These are phyloP conservation scores for Globisporangium paddicum DNA, from an alignment of 352 stramenopile genomes.

Conservation along the genomic window DNA sequence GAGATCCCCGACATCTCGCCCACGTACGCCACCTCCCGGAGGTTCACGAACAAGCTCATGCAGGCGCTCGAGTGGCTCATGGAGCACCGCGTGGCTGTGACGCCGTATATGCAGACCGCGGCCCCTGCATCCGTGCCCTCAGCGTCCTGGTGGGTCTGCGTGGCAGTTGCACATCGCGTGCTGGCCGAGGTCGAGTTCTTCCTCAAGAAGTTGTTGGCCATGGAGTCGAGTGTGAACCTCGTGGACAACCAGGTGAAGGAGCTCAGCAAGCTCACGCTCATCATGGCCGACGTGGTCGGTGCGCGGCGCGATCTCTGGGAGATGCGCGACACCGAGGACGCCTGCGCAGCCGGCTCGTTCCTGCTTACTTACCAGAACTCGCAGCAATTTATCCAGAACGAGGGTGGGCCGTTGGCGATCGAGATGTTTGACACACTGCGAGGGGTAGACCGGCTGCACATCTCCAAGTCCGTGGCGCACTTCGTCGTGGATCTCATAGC, in stretches of 20 bases:
- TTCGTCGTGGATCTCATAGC: conserved; percentile 44
- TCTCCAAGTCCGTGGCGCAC: conserved; percentile 42
- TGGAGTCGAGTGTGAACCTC: conserved; percentile 29
- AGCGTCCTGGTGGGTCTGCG: conserved; percentile 54
- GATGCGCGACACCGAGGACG: conserved; percentile 19
- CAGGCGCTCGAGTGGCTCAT: conserved; percentile 48
- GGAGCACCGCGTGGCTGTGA: conserved; percentile 29
- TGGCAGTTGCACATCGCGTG: conserved; percentile 38
- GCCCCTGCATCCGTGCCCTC: conserved; percentile 26
- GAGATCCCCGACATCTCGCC: conserved; percentile 36
- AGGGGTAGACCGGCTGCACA: conserved; percentile 38
- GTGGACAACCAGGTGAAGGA: conserved; percentile 46
- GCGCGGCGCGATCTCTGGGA: conserved; percentile 44
- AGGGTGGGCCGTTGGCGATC: conserved; percentile 41
- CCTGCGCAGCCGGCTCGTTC: conserved; percentile 39
- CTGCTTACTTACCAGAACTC: conserved; percentile 45
- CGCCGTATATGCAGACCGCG: conserved; percentile 20
- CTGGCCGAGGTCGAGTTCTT: conserved; percentile 57
- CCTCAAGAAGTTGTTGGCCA: conserved; percentile 45
- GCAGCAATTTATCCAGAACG: conserved; percentile 62
- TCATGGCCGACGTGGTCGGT: conserved; percentile 44
- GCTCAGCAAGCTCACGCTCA: conserved; percentile 45
- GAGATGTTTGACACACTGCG: conserved; percentile 53
- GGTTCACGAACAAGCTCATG: conserved; percentile 41
- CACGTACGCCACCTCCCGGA: conserved; percentile 23